These are phyloP conservation scores for Pseudognaphalium luteoalbum DNA, from an alignment of 129 eudicot species.

Conservation along the genomic window DNA sequence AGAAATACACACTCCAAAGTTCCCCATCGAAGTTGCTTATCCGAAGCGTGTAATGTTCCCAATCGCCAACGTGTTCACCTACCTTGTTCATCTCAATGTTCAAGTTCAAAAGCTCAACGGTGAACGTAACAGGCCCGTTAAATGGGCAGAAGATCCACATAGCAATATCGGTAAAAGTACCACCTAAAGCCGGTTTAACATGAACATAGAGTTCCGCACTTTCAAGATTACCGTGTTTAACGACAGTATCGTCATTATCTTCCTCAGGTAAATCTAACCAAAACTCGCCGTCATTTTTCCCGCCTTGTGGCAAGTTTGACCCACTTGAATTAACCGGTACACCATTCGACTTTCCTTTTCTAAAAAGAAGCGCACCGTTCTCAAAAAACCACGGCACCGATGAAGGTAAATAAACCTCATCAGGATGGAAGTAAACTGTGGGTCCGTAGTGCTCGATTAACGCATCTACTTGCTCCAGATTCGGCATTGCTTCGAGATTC, in stretches of 20 bases:
- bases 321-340: slow-evolving; percentile 54
- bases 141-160: slow-evolving; percentile 98
- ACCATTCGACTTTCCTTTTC: slow-evolving; percentile 49
- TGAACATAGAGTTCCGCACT: slow-evolving; percentile 83
- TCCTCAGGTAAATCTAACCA: slow-evolving; percentile 82
- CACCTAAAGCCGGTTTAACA: slow-evolving; percentile 82
- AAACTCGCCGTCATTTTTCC: slow-evolving; percentile 65
- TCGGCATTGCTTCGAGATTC: slow-evolving; percentile 67
- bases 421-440: slow-evolving; percentile 81
- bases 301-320: slow-evolving; percentile 70
- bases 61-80: slow-evolving; percentile 88
- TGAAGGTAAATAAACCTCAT: slow-evolving; percentile 74
- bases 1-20: slow-evolving; percentile 66
- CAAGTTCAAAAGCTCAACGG: slow-evolving; percentile 48
- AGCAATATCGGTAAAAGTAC: slow-evolving; percentile 79
- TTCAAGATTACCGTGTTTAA: slow-evolving; percentile 66
- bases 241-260: slow-evolving; percentile 19
- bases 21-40: slow-evolving; percentile 86
- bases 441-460: slow-evolving; percentile 87
- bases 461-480: slow-evolving; percentile 70
- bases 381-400: slow-evolving; percentile 86
- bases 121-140: slow-evolving; percentile 80
- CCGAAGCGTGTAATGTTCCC: slow-evolving; percentile 96
- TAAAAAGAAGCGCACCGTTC: slow-evolving; percentile 72
- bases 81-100: slow-evolving; percentile 45